Base-by-base conservation (phyloP, 352 stramenopile species). In the Phytophthora hybrid region DNA sequence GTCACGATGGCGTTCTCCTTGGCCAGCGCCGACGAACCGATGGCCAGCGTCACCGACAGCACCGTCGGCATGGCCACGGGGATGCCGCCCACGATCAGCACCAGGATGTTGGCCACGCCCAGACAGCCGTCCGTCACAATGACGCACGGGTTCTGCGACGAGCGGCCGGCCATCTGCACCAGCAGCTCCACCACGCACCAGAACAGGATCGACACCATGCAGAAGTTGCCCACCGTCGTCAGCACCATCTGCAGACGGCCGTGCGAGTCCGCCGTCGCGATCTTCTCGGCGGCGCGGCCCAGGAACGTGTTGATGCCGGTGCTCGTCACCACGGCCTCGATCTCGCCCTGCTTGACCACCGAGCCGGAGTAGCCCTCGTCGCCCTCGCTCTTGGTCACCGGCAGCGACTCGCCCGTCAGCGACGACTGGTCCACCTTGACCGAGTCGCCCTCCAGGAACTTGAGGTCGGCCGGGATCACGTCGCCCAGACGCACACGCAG, bases 51-150 rank as follows among this genome's bases (percentile, higher is more conserved):
- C 52, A 95, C 93, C 16, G 90, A 97, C 47, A 92, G 82, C 63
- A 99, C 95, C 26, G 97, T 97, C 41, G 96, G 92, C 85, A 99
- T 98, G 61, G 95, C 95, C 29, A 98, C 90, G 29, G 96, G 95
- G 70, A 99, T 98, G 69, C 84, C 91, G 41, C 92, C 94, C 21
- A 98, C 89, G 37, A 98, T 91, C 41, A 98, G 83, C 53, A 98
- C 95, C 5, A 93, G 65, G 52, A 92, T 90, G 72, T 89, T 89
- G 71, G 81, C 81, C 5, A 91, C 79, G 57, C 79, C 83, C n/a
- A 87, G 61, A 58, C 83, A 90, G 16, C 83, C 83, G 61, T 90
- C 80, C 23, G 77, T 79, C 63, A 96, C 82, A 32, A 93, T 74
- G 66, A 97, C 91, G 69, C 87, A 93, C 51, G 97, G 80, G 67